Evolutionary conservation across 352 stramenopile genomes (phyloP).

Genomic region (Phytophthora colocasiae): DNA sequence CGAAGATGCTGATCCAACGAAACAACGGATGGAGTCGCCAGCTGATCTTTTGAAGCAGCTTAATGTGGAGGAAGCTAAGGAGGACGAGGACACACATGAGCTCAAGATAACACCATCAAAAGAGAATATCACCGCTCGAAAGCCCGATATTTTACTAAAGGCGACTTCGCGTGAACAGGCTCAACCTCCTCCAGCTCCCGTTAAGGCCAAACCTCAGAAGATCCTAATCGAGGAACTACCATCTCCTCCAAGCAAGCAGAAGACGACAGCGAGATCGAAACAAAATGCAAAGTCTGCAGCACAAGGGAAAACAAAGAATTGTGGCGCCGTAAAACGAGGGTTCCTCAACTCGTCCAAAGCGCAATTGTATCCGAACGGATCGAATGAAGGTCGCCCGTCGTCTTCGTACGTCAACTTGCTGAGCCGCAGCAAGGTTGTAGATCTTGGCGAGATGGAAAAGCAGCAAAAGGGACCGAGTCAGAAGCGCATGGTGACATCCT

Average conservation of each 20-base stretch:
- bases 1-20: conserved; percentile 36
- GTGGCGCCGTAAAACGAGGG: conserved; percentile 67
- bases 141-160: conserved; percentile 17
- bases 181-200: conserved; percentile 18
- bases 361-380: conserved; percentile 76
- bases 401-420: conserved; percentile 85
- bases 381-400: conserved; percentile 63
- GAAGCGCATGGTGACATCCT: neutral
- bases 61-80: conserved; percentile 28
- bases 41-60: conserved; percentile 70
- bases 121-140: conserved; percentile 4
- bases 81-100: conserved; percentile 18
- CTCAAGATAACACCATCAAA: conserved; percentile 24
- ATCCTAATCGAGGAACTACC: conserved; percentile 62
- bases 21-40: conserved; percentile 49
- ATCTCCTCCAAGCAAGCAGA: conserved; percentile 20
- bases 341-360: conserved; percentile 75
- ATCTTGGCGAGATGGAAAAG: conserved; percentile 59
- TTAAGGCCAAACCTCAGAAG: conserved; percentile 16
- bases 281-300: neutral
- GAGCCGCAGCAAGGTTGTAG: conserved; percentile 82
- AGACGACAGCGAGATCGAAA: conserved; percentile 1
- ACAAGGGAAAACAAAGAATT: conserved; percentile 28
- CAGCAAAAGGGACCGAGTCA: conserved; percentile 38
- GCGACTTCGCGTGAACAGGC: conserved; percentile 3